Evolutionary conservation across 768 basidiomycete genomes (phyloP).

Genomic region (Tylopilus balloui): DNA sequence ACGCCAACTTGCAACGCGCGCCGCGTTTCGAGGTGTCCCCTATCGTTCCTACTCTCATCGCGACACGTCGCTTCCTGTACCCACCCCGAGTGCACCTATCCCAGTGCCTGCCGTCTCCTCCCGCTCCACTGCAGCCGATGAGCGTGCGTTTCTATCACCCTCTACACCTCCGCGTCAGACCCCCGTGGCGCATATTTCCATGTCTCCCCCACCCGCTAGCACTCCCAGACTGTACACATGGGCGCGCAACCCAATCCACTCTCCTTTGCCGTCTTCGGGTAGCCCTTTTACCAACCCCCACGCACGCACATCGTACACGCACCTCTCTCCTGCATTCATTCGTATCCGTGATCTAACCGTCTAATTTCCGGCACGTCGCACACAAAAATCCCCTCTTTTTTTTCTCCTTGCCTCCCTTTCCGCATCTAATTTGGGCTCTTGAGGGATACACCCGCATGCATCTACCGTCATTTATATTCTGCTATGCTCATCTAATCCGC

Average conservation of each 20-base stretch:
- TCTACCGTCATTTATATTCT: slow-evolving; percentile 23
- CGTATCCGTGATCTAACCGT: slow-evolving; percentile 41
- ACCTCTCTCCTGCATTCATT: slow-evolving; percentile 45
- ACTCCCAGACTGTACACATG: slow-evolving; percentile 58
- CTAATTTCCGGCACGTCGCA: slow-evolving; percentile 5
- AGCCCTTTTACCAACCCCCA: slow-evolving; percentile 53
- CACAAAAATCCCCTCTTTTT: slow-evolving; percentile 1
- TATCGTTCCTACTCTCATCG: slow-evolving; percentile 2
- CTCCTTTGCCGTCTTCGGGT: slow-evolving; percentile 35
- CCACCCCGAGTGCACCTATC: slow-evolving; percentile 27
- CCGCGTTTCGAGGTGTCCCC: not conserved
- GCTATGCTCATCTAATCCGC: slow-evolving; percentile 30
- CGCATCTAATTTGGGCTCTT: slow-evolving; percentile 11
- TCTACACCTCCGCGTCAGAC: slow-evolving; percentile 33
- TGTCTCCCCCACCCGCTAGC: slow-evolving; percentile 52
- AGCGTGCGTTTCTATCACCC: slow-evolving; percentile 17
- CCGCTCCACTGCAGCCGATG: slow-evolving; percentile 20
- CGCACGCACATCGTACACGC: slow-evolving; percentile 57
- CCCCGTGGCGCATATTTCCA: slow-evolving; percentile 25
- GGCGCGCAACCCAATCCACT: slow-evolving; percentile 35
- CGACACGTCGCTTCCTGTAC: slow-evolving; percentile 9
- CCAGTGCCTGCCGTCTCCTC: slow-evolving; percentile 27
- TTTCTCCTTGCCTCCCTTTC: slow-evolving; percentile 6
- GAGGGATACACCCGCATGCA: slow-evolving; percentile 10
- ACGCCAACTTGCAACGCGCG: slow-evolving; percentile 1